Evolutionary conservation across 1,284 basidiomycete genomes (phyloP).

Genomic region (Irpex sp.): DNA sequence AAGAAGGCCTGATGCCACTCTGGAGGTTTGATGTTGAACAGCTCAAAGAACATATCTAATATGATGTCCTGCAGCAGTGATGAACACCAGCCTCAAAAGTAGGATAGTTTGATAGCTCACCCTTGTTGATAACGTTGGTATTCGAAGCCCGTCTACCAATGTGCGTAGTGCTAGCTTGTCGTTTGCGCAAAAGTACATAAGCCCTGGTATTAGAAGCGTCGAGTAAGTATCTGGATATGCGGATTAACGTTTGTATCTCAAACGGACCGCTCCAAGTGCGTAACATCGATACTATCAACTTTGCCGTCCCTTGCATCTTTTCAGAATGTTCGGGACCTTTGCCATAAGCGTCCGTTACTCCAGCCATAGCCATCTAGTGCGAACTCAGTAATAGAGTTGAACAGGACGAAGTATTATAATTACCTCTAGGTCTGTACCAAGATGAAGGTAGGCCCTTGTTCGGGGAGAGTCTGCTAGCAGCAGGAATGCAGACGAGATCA

Average conservation of each 20-base stretch:
- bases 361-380: slow-evolving; percentile 75
- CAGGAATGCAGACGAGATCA: slow-evolving; percentile 85
- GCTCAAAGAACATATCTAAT: slow-evolving; percentile 90
- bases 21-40: slow-evolving; percentile 88
- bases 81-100: slow-evolving; percentile 3
- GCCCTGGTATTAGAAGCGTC: slow-evolving; percentile 42
- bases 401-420: background rate
- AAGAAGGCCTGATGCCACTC: slow-evolving; percentile 91
- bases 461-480: slow-evolving; percentile 85
- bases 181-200: slow-evolving; percentile 94
- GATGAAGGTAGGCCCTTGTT: slow-evolving; percentile 75
- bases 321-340: slow-evolving; percentile 77
- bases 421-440: slow-evolving; percentile 91
- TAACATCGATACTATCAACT: slow-evolving; percentile 81
- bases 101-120: slow-evolving; percentile 39
- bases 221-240: background rate
- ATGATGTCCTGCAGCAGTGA: slow-evolving; percentile 69
- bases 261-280: slow-evolving; percentile 91
- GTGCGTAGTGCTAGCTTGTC: slow-evolving; percentile 83
- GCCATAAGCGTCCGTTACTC: slow-evolving; percentile 89
- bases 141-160: slow-evolving; percentile 81
- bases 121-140: slow-evolving; percentile 84
- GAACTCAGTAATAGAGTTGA: slow-evolving; percentile 8
- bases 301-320: slow-evolving; percentile 73
- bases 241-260: background rate